phyloP scores from a whole-genome alignment of 192 early-diverging fungal genomes.

The Coemansia aciculifera region DNA sequence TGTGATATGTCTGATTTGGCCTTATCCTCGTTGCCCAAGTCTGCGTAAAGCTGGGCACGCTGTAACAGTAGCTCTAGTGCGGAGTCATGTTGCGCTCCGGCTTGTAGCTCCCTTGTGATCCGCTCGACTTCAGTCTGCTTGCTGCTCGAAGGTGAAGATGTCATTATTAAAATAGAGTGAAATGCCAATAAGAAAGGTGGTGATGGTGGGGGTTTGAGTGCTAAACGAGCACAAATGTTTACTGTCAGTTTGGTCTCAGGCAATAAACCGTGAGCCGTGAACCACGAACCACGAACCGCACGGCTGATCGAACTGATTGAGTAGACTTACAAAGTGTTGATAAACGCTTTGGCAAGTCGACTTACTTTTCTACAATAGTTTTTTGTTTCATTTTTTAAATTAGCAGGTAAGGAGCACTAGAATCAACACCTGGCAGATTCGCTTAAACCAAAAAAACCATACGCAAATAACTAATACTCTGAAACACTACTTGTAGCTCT shows the following conservation, averaged over 20 bases:
- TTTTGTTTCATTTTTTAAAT: background rate
- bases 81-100: background rate
- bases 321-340: background rate
- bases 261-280: background rate
- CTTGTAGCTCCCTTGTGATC: slow-evolving; percentile 33
- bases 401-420: background rate
- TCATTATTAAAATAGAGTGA: background rate
- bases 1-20: slow-evolving; percentile 36
- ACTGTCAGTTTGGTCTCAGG: background rate
- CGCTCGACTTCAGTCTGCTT: slow-evolving; percentile 15
- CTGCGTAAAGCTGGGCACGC: slow-evolving; percentile 27
- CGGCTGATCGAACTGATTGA: background rate
- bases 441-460: background rate
- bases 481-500: background rate
- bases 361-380: background rate
- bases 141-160: background rate
- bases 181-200: background rate
- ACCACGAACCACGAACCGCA: background rate
- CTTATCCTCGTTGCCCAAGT: slow-evolving; percentile 25
- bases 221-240: no score
- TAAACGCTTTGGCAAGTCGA: no score
- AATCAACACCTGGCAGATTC: background rate
- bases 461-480: background rate
- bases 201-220: background rate
- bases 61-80: slow-evolving; percentile 23